Percentiles rank a stretch among this genome's conserved stretches.
Conservation (phyloP, 2,329 filamentous ascomycete species). For the Fulvia fulva region DNA sequence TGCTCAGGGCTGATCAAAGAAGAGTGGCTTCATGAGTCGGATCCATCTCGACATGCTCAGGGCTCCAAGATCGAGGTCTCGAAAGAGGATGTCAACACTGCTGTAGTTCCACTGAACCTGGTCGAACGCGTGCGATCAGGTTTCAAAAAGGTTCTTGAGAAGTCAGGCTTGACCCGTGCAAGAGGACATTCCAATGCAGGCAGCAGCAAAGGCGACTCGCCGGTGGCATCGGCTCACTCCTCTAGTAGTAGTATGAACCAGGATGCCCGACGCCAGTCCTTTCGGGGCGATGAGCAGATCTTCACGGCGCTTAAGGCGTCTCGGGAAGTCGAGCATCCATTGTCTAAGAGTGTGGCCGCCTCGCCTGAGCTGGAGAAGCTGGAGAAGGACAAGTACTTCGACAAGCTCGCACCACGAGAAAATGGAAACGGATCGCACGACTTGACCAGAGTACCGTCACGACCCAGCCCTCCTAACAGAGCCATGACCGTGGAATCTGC, state of each 20-base stretch:
- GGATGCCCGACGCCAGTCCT: constrained; percentile 53
- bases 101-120: constrained; percentile 84
- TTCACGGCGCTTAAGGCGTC: constrained; percentile 48
- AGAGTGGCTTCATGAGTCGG: constrained; percentile 90
- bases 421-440: constrained; percentile 14
- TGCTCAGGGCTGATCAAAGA: constrained; percentile 69
- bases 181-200: constrained; percentile 53
- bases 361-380: constrained; percentile 52
- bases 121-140: constrained; percentile 74
- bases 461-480: constrained; percentile 35
- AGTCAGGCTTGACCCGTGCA: constrained; percentile 14
- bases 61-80: constrained; percentile 90
- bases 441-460: constrained; percentile 21
- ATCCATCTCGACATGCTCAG: constrained; percentile 71
- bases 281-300: constrained; percentile 57
- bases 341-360: constrained; percentile 69
- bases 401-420: constrained; percentile 11
- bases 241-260: constrained; percentile 54
- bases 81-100: constrained; percentile 80
- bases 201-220: constrained; percentile 53
- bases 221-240: constrained; percentile 49
- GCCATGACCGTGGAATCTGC: constrained; percentile 41
- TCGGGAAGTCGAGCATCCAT: constrained; percentile 61
- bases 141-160: constrained; percentile 44
- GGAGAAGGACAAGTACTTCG: constrained; percentile 18